Conservation (phyloP, 805 yeast genomes). For the Ogataea neopini region DNA sequence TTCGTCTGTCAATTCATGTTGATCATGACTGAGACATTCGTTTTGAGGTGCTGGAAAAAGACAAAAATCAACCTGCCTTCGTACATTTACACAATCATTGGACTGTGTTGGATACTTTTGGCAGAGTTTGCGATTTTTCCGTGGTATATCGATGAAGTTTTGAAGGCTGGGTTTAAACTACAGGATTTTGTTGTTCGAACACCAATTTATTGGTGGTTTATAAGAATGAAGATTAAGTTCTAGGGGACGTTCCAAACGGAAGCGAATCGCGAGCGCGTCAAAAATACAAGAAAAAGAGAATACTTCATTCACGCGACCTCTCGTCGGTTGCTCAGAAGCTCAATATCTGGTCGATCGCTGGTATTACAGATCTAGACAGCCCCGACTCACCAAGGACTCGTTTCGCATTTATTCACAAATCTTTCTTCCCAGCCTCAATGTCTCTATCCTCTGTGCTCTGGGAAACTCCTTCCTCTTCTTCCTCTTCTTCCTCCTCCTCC, state of each 20-base stretch:
- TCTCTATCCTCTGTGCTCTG: background rate
- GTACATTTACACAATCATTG: background rate
- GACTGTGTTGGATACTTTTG: conserved; percentile 1
- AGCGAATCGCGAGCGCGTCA: no score
- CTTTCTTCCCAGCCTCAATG: background rate
- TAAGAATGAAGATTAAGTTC: background rate
- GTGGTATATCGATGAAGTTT: conserved; percentile 6
- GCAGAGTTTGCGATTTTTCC: conserved; percentile 4
- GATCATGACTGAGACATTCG: background rate
- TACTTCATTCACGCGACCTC: no score
- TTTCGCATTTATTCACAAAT: background rate
- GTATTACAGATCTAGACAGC: no score
- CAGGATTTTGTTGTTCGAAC: background rate
- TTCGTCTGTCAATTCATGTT: conserved; percentile 2
- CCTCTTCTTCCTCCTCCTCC: background rate
- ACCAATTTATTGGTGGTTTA: background rate
- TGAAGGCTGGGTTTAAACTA: conserved; percentile 2
- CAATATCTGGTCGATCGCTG: no score
- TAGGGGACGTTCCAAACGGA: no score
- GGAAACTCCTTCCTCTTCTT: background rate
- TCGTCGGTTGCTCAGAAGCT: no score
- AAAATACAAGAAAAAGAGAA: no score
- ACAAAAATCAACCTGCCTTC: background rate
- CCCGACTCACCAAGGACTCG: no score
- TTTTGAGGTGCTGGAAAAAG: background rate